These are phyloP conservation scores for Isoetes taiwanensis DNA, from an alignment of 75 land plant species.

Conservation along the genomic window DNA sequence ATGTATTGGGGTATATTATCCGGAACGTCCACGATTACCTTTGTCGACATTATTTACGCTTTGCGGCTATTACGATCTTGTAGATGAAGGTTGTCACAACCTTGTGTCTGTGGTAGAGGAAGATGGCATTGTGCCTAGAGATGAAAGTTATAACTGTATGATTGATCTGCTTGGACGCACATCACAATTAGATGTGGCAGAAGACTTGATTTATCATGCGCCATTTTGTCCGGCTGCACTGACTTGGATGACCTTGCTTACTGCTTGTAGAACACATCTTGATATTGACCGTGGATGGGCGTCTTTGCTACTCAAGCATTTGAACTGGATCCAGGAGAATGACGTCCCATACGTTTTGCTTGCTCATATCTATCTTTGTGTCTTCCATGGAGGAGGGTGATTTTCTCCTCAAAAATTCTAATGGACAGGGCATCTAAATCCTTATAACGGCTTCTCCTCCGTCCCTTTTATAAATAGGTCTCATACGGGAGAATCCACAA, in stretches of 20 bases:
- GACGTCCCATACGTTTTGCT: no score
- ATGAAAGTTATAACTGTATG: not conserved
- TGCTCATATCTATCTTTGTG: no score
- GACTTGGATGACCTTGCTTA: not conserved
- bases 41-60: no score
- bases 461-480: no score
- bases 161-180: constrained; percentile 5
- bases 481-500: no score
- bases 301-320: not conserved
- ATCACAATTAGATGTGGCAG: not conserved
- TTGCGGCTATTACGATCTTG: not conserved
- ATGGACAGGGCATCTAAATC: no score
- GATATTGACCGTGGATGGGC: not conserved
- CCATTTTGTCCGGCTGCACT: not conserved
- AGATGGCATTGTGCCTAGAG: not conserved
- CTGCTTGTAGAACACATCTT: not conserved
- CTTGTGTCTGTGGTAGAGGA: not conserved
- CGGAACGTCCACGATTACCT: no score
- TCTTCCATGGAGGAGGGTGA: no score
- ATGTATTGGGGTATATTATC: no score
- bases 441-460: no score
- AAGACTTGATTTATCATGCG: not conserved
- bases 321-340: no score
- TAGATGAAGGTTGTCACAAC: not conserved
- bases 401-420: no score